phyloP scores from a whole-genome alignment of 202 grass and related monocot genomes.

The Schoenoplectus tabernaemontani region DNA sequence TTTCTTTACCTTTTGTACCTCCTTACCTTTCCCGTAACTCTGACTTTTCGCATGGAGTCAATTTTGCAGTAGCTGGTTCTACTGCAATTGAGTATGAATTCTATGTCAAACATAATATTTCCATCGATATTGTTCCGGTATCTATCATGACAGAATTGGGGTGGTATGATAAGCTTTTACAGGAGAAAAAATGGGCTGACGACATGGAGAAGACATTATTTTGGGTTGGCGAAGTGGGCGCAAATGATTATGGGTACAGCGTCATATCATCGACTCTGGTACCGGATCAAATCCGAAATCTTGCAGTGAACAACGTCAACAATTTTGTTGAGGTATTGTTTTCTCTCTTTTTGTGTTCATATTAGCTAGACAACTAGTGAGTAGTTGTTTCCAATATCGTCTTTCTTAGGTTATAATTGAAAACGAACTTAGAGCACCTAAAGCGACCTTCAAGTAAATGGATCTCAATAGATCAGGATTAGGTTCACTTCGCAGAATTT shows the following conservation, averaged over 20 bases:
- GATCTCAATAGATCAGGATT: too few relatives aligned
- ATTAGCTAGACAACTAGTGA: too few relatives aligned
- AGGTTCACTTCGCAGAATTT: too few relatives aligned
- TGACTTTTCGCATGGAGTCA: conserved; percentile 31
- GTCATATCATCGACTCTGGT: conserved; percentile 35
- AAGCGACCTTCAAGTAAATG: too few relatives aligned
- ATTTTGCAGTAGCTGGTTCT: conserved; percentile 82
- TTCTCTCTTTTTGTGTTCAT: too few relatives aligned
- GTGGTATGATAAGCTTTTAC: conserved; percentile 63
- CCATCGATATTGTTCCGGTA: conserved; percentile 66
- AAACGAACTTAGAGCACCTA: too few relatives aligned
- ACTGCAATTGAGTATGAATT: conserved; percentile 86
- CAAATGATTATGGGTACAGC: conserved; percentile 84
- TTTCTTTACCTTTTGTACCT: conserved; percentile 55
- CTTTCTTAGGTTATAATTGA: too few relatives aligned
- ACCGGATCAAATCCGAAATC: conserved; percentile 33
- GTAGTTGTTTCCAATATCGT: too few relatives aligned
- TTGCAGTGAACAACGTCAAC: conserved; percentile 52
- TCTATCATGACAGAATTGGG: conserved; percentile 63
- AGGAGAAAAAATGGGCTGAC: not conserved
- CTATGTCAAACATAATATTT: conserved; percentile 64
- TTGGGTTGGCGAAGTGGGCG: conserved; percentile 92
- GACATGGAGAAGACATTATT: conserved; percentile 50
- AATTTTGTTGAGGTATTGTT: too few relatives aligned
- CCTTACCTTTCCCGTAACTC: conserved; percentile 37